Conservation (phyloP, 176 grass and related monocot genomes). For the Aegilops sharonensis region DNA sequence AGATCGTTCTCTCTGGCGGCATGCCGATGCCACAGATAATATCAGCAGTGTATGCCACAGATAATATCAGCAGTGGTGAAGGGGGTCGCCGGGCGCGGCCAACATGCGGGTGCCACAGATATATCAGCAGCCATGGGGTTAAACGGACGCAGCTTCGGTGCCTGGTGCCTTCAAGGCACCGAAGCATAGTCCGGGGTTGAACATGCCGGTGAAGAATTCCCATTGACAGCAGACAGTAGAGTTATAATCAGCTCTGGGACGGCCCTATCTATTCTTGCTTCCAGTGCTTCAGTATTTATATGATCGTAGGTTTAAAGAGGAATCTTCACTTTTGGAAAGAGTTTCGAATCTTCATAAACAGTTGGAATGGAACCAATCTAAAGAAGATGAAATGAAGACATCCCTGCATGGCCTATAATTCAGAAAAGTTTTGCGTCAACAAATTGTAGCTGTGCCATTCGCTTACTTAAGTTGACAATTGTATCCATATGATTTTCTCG, state of each 20-base stretch:
- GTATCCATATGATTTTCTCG: not conserved
- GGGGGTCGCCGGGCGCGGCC: slow-evolving; percentile 8
- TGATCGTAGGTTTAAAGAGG: not conserved
- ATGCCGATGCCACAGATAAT: slow-evolving; percentile 66
- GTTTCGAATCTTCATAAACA: not conserved
- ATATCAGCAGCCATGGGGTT: too few relatives aligned
- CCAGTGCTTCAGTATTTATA: not conserved
- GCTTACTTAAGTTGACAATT: not conserved
- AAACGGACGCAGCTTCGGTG: too few relatives aligned
- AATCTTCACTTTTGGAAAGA: not conserved
- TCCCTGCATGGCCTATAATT: too few relatives aligned
- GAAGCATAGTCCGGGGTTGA: too few relatives aligned
- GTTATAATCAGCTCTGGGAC: not conserved
- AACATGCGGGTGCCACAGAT: slow-evolving; percentile 9
- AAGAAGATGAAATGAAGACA: too few relatives aligned
- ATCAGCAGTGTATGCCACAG: slow-evolving; percentile 24
- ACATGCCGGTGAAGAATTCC: not conserved
- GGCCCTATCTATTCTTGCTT: not conserved
- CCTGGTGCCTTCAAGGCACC: too few relatives aligned
- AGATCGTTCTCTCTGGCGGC: slow-evolving; percentile 75
- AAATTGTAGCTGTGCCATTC: not conserved
- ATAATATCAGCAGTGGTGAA: not conserved
- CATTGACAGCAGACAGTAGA: not conserved
- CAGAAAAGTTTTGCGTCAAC: not conserved
- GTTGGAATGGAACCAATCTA: too few relatives aligned